Percentiles rank a stretch among this genome's conserved stretches.
These are phyloP conservation scores for Dictyostelium brefeldianum DNA, from an alignment of 78 protist species.

Conservation along the genomic window DNA sequence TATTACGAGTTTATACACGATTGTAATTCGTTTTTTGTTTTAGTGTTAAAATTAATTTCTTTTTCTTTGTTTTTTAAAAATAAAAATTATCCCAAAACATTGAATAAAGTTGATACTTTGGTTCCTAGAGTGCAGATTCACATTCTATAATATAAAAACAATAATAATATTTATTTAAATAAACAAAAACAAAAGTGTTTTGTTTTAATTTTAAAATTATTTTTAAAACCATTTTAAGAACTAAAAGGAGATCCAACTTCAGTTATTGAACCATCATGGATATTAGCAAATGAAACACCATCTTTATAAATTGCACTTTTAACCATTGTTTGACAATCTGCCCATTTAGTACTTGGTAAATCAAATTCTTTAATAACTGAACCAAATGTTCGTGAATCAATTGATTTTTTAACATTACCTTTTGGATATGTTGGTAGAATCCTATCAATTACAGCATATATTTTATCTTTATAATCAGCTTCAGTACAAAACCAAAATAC, in stretches of 20 bases:
- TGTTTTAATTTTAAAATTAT: too few relatives aligned
- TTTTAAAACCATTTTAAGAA: too few relatives aligned
- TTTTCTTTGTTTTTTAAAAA: too few relatives aligned
- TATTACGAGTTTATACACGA: too few relatives aligned
- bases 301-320: background rate
- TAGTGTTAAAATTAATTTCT: too few relatives aligned
- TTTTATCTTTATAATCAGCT: background rate
- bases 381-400: background rate
- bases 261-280: background rate
- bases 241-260: background rate
- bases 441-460: background rate
- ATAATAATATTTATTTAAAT: too few relatives aligned
- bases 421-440: background rate
- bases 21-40: too few relatives aligned
- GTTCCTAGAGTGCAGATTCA: too few relatives aligned
- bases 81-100: too few relatives aligned
- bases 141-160: too few relatives aligned
- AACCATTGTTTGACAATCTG: background rate
- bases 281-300: background rate
- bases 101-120: too few relatives aligned
- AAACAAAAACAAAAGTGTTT: too few relatives aligned
- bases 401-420: background rate
- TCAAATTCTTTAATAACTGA: background rate
- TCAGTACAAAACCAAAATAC: background rate
- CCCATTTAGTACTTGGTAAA: background rate